Percentiles rank a stretch among this genome's conserved stretches.
Conservation (phyloP, 345 rosid species). For the Rhodomyrtus tomentosa region DNA sequence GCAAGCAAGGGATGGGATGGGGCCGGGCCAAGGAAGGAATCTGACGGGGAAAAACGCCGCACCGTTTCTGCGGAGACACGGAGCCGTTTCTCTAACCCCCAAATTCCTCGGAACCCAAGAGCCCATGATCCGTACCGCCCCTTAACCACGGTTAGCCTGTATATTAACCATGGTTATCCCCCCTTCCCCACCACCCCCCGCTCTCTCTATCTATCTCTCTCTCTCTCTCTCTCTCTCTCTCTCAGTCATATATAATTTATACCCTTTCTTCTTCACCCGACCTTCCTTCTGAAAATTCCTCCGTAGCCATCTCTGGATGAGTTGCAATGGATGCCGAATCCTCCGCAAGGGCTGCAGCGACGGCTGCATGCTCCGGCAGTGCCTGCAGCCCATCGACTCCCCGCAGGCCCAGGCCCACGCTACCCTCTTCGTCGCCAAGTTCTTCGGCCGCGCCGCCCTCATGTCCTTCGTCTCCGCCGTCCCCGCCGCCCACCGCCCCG, state of each 20-base stretch:
- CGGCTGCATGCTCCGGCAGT: conserved; percentile 71
- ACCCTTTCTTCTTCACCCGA: neutral
- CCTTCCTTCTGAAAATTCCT: neutral
- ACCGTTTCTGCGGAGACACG: neutral
- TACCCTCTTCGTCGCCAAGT: conserved; percentile 95
- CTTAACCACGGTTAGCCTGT: neutral
- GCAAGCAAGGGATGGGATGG: too few species aligned
- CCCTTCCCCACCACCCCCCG: too few species aligned
- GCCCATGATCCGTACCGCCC: neutral
- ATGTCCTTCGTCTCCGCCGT: conserved; percentile 94
- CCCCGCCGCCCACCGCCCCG: conserved; percentile 78
- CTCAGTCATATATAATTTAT: neutral
- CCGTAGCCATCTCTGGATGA: conserved; percentile 27
- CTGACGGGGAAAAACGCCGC: neutral
- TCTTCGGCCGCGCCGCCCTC: conserved; percentile 96
- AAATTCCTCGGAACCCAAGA: neutral
- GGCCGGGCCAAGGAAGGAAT: neutral
- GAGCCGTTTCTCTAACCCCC: neutral
- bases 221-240: neutral
- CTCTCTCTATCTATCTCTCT: neutral
- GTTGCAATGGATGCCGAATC: conserved; percentile 97
- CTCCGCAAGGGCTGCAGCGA: conserved; percentile 99
- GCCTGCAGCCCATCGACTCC: conserved; percentile 80
- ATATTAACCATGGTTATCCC: neutral
- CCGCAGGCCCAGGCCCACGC: conserved; percentile 95